Percentiles rank a stretch among this genome's conserved stretches.
Evolutionary conservation across 2,329 filamentous ascomycete genomes (phyloP).

Genomic region (Ambrosiella cleistominuta): DNA sequence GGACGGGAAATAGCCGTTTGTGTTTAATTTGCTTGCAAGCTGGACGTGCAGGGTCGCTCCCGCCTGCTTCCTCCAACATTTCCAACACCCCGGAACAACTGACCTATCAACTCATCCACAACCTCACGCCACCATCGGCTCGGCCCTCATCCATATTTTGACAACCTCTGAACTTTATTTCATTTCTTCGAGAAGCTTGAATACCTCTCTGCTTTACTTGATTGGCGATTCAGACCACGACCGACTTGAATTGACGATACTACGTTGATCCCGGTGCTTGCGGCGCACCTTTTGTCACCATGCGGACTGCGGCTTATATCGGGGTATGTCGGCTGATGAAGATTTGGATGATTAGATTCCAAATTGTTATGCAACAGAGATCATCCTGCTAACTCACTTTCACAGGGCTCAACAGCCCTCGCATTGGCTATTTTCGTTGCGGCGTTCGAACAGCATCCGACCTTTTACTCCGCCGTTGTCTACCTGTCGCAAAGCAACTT

Average conservation of each 20-base stretch:
- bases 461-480: conserved; percentile 96
- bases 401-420: conserved; percentile 61
- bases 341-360: background rate
- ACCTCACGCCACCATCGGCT: background rate
- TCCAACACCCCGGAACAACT: background rate
- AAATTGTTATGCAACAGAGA: background rate
- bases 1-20: background rate
- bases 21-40: background rate
- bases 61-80: background rate
- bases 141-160: background rate
- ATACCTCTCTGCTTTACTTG: background rate
- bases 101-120: background rate
- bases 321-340: conserved; percentile 29
- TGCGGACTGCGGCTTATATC: conserved; percentile 43
- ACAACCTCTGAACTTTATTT: background rate
- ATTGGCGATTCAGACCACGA: background rate
- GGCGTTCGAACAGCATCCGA: conserved; percentile 84
- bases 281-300: conserved; percentile 21
- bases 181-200: background rate
- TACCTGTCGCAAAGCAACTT: conserved; percentile 94
- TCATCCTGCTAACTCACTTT: background rate
- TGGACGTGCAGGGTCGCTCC: background rate
- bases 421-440: conserved; percentile 72
- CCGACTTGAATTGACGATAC: conserved; percentile 14
- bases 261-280: background rate